Percentiles rank a stretch among this genome's conserved stretches.
Conservation (phyloP, 306 rosid species). For the Pyrus communis region DNA sequence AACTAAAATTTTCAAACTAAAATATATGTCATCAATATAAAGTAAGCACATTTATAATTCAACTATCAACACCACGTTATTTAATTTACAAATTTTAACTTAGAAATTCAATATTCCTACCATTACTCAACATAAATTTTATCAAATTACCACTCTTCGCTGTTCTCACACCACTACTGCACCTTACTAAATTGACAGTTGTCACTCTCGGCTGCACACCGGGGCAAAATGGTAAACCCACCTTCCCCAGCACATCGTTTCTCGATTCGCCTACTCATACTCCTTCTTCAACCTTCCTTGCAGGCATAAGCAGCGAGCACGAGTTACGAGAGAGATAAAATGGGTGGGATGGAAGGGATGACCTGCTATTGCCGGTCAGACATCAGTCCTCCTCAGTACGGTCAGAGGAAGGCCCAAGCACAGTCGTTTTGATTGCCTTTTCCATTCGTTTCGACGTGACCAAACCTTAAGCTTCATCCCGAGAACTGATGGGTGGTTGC, state of each 20-base stretch:
- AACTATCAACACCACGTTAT: too few species aligned
- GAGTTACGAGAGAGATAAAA: slow-evolving; percentile 18
- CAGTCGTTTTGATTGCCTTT: slow-evolving; percentile 39
- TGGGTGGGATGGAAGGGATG: neutral
- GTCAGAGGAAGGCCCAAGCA: neutral
- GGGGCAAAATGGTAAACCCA: neutral
- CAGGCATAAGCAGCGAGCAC: slow-evolving; percentile 9
- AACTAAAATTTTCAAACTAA: too few species aligned
- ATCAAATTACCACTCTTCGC: neutral
- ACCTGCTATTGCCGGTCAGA: slow-evolving; percentile 39
- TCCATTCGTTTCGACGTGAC: slow-evolving; percentile 51
- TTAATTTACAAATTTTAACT: too few species aligned
- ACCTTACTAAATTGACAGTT: neutral
- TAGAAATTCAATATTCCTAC: rapidly evolving
- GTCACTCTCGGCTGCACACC: neutral
- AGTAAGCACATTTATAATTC: too few species aligned
- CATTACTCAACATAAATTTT: neutral
- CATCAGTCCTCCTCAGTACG: neutral
- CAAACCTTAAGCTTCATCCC: slow-evolving; percentile 56
- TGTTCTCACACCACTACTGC: neutral
- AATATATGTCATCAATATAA: too few species aligned
- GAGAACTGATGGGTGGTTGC: slow-evolving; percentile 27
- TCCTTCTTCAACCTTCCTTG: slow-evolving; percentile 14
- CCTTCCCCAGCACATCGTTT: slow-evolving; percentile 16
- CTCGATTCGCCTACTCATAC: slow-evolving; percentile 18